These are phyloP conservation scores for Quercus rubra DNA, from an alignment of 306 rosid genomes.

Conservation along the genomic window DNA sequence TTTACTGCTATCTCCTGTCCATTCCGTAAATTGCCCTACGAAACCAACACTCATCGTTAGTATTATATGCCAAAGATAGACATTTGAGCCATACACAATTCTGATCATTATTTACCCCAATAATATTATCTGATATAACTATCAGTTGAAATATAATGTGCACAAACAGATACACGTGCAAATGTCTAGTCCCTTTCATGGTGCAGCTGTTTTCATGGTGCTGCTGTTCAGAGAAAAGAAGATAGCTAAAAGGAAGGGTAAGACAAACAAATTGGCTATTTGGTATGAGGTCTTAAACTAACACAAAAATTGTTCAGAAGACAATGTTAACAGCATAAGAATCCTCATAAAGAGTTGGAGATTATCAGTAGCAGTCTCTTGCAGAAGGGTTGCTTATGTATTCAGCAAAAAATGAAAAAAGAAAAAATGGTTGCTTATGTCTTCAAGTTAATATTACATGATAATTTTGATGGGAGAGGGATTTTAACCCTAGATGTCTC, in stretches of 20 bases:
- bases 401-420: too few species aligned
- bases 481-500: too few species aligned
- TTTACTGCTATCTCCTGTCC: neutral
- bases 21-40: neutral
- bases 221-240: neutral
- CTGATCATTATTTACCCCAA: neutral
- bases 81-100: neutral
- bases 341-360: neutral
- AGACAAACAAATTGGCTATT: neutral
- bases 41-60: neutral
- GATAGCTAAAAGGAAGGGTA: neutral
- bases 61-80: neutral
- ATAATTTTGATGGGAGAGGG: too few species aligned
- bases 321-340: neutral
- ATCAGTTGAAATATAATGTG: neutral
- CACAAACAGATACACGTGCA: neutral
- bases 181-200: neutral
- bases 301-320: neutral
- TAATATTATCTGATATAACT: neutral
- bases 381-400: neutral
- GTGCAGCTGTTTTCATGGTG: neutral
- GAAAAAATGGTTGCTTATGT: neutral
- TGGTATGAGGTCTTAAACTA: too few species aligned
- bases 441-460: neutral
- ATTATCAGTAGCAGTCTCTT: neutral